Percentiles rank a stretch among this genome's conserved stretches.
These are phyloP conservation scores for Colletotrichum lupini DNA, from an alignment of 2,329 filamentous ascomycete genomes.

Conservation along the genomic window DNA sequence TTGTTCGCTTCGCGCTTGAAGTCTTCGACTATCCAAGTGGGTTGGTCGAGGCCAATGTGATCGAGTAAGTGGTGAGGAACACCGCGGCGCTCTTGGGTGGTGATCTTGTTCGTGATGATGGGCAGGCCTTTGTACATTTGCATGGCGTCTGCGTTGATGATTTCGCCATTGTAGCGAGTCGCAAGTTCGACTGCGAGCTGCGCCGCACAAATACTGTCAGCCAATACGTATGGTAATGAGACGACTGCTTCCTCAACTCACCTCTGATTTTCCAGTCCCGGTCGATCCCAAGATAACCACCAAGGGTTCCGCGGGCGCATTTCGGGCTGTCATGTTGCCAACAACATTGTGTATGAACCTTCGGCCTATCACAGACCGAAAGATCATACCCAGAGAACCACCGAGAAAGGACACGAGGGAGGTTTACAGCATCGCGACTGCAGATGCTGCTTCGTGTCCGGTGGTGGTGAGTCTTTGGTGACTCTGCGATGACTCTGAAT, in stretches of 20 bases:
- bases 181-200: constrained; percentile 93
- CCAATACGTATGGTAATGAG: not conserved
- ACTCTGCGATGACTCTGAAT: not conserved
- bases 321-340: constrained; percentile 36
- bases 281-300: constrained; percentile 89
- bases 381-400: constrained; percentile 23
- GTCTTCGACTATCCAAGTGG: constrained; percentile 84
- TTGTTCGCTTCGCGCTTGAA: constrained; percentile 78
- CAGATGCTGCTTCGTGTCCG: constrained; percentile 15
- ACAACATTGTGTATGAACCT: constrained; percentile 40
- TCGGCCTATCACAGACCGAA: constrained; percentile 24
- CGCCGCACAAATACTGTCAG: not conserved
- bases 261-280: constrained; percentile 93
- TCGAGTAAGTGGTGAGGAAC: constrained; percentile 91
- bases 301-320: constrained; percentile 66
- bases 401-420: constrained; percentile 13
- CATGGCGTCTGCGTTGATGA: constrained; percentile 98
- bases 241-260: constrained; percentile 51
- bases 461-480: constrained; percentile 1
- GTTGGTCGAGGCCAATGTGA: constrained; percentile 78
- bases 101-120: constrained; percentile 95
- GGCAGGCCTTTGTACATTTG: constrained; percentile 94
- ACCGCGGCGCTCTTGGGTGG: constrained; percentile 77
- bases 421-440: constrained; percentile 14
- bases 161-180: constrained; percentile 84